phyloP scores from a whole-genome alignment of 2,329 filamentous ascomycete species.

The Erysiphe pulchra region DNA sequence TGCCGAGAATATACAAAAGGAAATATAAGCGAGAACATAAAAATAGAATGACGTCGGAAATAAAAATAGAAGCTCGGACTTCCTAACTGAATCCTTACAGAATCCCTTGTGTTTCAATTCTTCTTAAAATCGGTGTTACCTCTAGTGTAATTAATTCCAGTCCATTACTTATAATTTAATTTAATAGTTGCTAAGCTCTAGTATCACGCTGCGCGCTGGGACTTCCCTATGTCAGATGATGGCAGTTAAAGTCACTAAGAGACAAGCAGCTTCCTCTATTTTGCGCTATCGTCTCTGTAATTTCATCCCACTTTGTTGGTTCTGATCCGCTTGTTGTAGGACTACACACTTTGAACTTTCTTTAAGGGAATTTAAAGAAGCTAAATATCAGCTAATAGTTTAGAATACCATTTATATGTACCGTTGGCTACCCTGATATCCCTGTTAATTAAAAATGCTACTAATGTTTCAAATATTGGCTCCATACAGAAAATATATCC shows the following conservation, averaged over 20 bases:
- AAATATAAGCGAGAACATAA: too few species aligned
- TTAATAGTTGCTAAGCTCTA: neutral
- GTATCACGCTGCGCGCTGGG: neutral
- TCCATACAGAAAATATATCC: neutral
- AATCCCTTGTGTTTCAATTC: neutral
- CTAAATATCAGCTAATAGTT: neutral
- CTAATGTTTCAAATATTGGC: neutral
- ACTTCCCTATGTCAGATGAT: neutral
- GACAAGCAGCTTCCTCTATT: neutral
- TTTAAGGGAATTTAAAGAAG: neutral
- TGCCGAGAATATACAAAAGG: too few species aligned
- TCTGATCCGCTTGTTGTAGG: too few species aligned
- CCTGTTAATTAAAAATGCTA: neutral
- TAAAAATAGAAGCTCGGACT: too few species aligned
- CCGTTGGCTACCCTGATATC: neutral
- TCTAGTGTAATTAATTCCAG: neutral
- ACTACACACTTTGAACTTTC: neutral
- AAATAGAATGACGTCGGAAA: too few species aligned
- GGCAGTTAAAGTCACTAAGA: neutral
- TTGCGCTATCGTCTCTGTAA: neutral
- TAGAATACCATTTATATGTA: neutral
- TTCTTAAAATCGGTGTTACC: neutral
- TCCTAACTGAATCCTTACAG: too few species aligned
- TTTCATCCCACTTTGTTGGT: neutral
- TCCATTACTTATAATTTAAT: neutral